Evolutionary conservation across 83 land plant species (phyloP), one percentile per base, ranked within the genome.

Genomic region (Diphasiastrum complanatum): DNA sequence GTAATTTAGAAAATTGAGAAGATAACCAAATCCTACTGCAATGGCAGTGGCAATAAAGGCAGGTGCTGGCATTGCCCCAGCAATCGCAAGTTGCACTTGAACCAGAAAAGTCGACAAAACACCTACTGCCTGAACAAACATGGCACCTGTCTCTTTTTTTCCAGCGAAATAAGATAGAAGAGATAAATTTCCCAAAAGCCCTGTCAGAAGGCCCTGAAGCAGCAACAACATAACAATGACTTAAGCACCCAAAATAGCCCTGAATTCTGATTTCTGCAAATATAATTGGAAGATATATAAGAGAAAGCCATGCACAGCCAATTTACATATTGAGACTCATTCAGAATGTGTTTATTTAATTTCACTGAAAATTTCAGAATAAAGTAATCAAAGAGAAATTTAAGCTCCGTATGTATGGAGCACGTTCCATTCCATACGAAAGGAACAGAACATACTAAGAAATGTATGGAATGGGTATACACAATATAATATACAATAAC

Each of bases 51-150:
- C 71, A 19, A 51, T 23, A 30, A 72, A 72, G 5, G 62, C 71
- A 0, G 71, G 57, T 1, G 47, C 25, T 33, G 75, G 75, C 77
- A 74, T 74, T 36, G 77, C 63, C 22, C 73, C 77, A 2, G 75
- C 75, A 47, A 72, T 58, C 2, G 75, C 71, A 22, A 72, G 71
- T 49, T 72, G 75, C 25, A 56, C 59, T 22, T 66, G 43, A 38
- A 72, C 75, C 5, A 72, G 29, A 6, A 49, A 67, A 48, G 75
- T 72, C 18, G 75, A 66, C 23, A 72, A 18, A 14, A 66, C 71
- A 26, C 75, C 75, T 22, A 72, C 75, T 0, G 71, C 75, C 45
- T 72, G 75, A 5, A 72, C 75, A 6, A 72, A 33, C 63, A 67
- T 66, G 33, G 75, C 71, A 4, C 75, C 75, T 25, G 50, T 58